phyloP scores from a whole-genome alignment of 1,139 yeast genomes.

The Groenewaldozyma auringiensis region DNA sequence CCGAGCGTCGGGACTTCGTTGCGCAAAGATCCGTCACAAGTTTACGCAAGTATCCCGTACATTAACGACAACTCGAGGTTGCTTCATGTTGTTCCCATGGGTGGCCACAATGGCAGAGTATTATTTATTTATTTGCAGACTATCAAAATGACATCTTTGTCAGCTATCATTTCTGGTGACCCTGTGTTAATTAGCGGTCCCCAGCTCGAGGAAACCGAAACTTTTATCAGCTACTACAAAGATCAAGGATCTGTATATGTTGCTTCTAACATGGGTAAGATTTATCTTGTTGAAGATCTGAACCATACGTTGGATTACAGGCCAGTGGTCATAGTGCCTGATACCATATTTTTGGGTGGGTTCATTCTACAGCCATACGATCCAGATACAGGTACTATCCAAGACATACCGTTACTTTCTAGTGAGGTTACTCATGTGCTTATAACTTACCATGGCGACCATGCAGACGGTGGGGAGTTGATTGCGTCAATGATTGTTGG shows the following conservation, averaged over 20 bases:
- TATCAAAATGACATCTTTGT: background rate
- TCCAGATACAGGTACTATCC: background rate
- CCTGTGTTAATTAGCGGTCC: background rate
- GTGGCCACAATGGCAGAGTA: background rate
- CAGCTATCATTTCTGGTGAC: background rate
- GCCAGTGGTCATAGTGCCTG: background rate
- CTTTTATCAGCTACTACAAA: background rate
- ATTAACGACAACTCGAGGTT: background rate
- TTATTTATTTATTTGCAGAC: background rate
- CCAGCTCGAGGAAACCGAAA: background rate
- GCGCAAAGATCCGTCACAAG: background rate
- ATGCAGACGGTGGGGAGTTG: conserved; percentile 4
- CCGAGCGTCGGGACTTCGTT: background rate
- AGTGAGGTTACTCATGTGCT: background rate
- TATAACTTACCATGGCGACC: conserved; percentile 6
- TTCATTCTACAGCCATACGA: conserved; percentile 6
- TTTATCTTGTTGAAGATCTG: background rate
- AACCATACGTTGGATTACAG: background rate
- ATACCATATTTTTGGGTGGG: background rate
- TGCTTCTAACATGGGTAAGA: background rate
- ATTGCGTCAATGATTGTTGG: background rate
- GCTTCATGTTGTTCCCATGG: background rate
- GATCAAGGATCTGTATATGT: background rate
- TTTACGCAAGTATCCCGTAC: background rate
- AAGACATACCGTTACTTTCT: background rate